A percentile compares a stretch with the other conserved stretches of the same genome.
phyloP scores from a whole-genome alignment of 179 eudicot species.

The Beta macrorhiza region DNA sequence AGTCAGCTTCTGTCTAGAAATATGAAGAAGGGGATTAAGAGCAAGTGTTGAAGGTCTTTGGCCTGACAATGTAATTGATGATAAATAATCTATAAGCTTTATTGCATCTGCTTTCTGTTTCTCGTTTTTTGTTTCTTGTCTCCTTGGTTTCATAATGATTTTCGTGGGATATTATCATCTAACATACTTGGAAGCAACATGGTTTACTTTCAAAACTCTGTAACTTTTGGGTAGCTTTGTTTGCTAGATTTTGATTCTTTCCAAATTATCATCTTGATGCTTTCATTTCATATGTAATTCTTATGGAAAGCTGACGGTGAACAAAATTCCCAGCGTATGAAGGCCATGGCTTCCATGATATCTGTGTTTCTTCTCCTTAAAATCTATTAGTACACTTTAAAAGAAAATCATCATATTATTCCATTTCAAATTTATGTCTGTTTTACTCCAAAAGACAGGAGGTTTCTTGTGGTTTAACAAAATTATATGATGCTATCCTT shows the following conservation, averaged over 20 bases:
- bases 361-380: background rate
- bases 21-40: background rate
- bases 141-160: background rate
- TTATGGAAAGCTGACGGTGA: background rate
- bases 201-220: background rate
- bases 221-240: background rate
- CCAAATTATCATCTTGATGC: background rate
- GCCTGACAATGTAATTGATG: background rate
- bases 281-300: background rate
- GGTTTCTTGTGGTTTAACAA: constrained; percentile 7
- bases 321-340: background rate
- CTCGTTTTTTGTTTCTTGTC: background rate
- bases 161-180: background rate
- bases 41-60: constrained; percentile 3
- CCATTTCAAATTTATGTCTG: background rate
- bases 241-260: background rate
- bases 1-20: background rate
- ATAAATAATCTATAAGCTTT: background rate
- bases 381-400: background rate
- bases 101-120: background rate
- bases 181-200: background rate
- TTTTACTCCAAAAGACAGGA: background rate
- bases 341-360: background rate
- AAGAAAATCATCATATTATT: background rate
- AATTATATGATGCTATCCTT: constrained; percentile 28